A percentile compares a stretch with the other conserved stretches of the same genome.
Evolutionary conservation across 1,139 yeast genomes (phyloP).

Genomic region (Zhuliangozyma blackwelliae): DNA sequence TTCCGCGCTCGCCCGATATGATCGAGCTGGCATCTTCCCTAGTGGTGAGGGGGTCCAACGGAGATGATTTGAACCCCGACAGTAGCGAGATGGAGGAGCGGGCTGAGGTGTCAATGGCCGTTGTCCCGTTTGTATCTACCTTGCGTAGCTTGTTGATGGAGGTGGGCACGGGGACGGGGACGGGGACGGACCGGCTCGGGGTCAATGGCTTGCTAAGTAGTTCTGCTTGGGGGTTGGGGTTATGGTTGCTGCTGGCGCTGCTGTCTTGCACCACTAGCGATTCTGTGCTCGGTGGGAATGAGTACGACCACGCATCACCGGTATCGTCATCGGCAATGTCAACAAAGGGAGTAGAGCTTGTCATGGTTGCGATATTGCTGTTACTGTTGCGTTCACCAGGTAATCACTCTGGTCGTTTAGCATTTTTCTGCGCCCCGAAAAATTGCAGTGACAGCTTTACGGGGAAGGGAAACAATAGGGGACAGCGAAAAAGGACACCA

Average conservation of each 20-base stretch:
- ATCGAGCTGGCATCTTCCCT: constrained; percentile 47
- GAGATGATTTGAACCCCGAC: constrained; percentile 44
- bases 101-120: constrained; percentile 5
- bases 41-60: constrained; percentile 59
- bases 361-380: no score
- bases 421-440: no score
- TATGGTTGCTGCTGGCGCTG: background rate
- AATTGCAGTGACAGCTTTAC: no score
- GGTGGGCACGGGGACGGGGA: background rate
- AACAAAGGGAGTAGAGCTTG: no score
- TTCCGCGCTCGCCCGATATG: constrained; percentile 26
- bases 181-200: background rate
- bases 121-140: background rate
- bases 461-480: no score
- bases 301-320: constrained; percentile 44
- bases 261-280: constrained; percentile 12
- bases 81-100: constrained; percentile 29
- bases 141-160: constrained; percentile 1
- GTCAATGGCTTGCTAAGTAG: background rate
- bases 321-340: no score
- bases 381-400: no score
- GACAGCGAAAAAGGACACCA: no score
- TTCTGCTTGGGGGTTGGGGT: background rate
- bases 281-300: constrained; percentile 41
- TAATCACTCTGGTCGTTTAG: no score